Evolutionary conservation across 2,329 filamentous ascomycete genomes (phyloP).

Genomic region (Diaporthe citriasiana): DNA sequence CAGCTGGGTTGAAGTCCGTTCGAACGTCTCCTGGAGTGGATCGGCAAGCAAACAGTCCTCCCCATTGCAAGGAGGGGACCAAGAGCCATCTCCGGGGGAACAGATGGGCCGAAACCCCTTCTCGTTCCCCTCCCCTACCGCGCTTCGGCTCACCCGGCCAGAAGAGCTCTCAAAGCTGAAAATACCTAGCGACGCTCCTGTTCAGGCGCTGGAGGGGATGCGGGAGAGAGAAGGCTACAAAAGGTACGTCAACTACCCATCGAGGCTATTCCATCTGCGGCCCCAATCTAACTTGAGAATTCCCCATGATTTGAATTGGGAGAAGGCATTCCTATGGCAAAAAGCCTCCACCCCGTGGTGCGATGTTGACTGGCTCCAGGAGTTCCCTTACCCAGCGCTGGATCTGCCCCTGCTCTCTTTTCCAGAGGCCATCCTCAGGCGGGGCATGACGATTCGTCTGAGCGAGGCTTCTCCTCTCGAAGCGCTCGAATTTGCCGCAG

Average conservation of each 20-base stretch:
- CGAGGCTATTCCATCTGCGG: conserved; percentile 32
- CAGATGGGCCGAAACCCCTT: neutral
- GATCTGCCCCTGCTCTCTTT: neutral
- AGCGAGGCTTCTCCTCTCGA: neutral
- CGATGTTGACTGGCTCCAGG: neutral
- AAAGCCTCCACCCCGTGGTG: neutral
- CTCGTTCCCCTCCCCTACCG: neutral
- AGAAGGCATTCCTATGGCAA: conserved; percentile 29
- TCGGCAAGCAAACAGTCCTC: neutral
- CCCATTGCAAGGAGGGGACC: too few species aligned
- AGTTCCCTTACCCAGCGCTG: neutral
- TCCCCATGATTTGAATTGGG: neutral
- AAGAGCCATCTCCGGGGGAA: neutral
- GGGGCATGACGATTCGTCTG: neutral
- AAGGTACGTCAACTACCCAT: conserved; percentile 29
- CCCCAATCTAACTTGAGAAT: neutral
- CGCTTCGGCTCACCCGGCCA: neutral
- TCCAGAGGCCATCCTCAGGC: neutral
- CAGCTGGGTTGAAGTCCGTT: neutral
- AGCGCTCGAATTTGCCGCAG: neutral
- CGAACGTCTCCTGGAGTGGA: neutral
- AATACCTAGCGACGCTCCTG: neutral
- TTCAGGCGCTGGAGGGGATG: neutral
- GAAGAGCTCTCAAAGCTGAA: neutral
- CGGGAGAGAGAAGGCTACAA: neutral